These are phyloP conservation scores for Auricularia sp. DNA, from an alignment of 768 basidiomycete genomes.

Conservation along the genomic window DNA sequence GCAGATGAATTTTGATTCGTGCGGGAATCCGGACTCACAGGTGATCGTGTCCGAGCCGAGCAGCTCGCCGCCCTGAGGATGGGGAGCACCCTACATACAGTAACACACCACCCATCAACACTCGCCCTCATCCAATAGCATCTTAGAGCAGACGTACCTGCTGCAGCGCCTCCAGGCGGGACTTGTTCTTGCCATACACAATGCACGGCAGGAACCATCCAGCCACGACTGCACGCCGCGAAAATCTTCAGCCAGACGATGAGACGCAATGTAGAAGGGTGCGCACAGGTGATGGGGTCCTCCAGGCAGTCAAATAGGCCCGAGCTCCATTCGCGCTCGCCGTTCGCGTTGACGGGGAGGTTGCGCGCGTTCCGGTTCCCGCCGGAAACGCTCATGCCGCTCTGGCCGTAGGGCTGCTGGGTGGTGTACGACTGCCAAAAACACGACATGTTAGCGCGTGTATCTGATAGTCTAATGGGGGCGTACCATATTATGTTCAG, in stretches of 20 bases:
- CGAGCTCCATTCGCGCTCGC: constrained; percentile 26
- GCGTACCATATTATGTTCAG: no score
- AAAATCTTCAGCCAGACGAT: background rate
- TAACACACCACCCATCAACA: background rate
- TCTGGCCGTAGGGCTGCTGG: constrained; percentile 7
- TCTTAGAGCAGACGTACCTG: background rate
- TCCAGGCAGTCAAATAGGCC: constrained; percentile 18
- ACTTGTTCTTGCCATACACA: constrained; percentile 31
- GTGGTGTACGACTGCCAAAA: background rate
- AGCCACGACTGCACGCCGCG: constrained; percentile 21
- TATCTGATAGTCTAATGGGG: no score
- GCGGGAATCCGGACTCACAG: constrained; percentile 23
- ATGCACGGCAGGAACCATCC: constrained; percentile 35
- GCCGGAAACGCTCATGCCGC: constrained; percentile 9
- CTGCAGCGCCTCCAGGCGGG: constrained; percentile 31
- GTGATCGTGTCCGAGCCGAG: constrained; percentile 27
- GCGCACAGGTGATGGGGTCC: constrained; percentile 19
- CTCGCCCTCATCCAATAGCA: background rate
- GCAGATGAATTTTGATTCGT: constrained; percentile 7
- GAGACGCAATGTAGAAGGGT: background rate
- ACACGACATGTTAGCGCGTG: background rate
- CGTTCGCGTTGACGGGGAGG: constrained; percentile 16
- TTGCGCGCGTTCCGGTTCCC: constrained; percentile 19
- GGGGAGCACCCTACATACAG: constrained; percentile 23
- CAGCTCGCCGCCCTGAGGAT: constrained; percentile 27